Base-by-base conservation (phyloP, 2,329 filamentous ascomycete species). In the Trichoderma arundinaceum region DNA sequence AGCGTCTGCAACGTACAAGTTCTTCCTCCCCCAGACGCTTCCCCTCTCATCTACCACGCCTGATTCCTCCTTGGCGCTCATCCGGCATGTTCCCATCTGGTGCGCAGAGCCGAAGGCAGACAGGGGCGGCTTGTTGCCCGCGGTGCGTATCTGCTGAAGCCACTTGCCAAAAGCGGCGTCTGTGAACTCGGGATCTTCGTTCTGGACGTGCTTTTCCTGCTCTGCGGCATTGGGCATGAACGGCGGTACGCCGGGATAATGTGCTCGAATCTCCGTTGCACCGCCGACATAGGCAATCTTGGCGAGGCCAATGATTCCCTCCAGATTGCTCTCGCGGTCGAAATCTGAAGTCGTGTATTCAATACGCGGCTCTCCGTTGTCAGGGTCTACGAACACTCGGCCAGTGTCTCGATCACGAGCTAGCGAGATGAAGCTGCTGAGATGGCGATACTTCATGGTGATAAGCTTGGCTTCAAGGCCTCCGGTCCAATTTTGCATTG, bases 201-300 rank as follows among this genome's bases (percentile, higher is more conserved):
- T 71, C 64, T 61, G 67, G 38, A 52, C 43, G 67, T 69, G 68
- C 52, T 62, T 64, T 44, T 66, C 52, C 58, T 72, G 70, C 22
- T 43, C 46, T 63, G 69, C 68, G 64, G 68, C 66, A 7, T 69
- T 69, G 54, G 81, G 76, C 60, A 82, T 70, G 74, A 93, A 97
- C 0, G 88, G 83, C 38, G 84, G 80, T 41, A 92, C 75, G 9
- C 86, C 87, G 0, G 86, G 83, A 19, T 91, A 81, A 3, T 83
- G 80, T 0, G 88, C 82, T 73, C 89, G 86, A 73, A 97, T 94
- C 77, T 96, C 92, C n/a, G 80, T 82, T 0, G 94, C 94, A 28
- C 93, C 92, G 46, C 87, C 84, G 52, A 92, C 85, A 75, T 93
- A 94, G 68, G 89, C 86, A 46, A 97, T 88, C 75, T 93, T 92